Conservation (phyloP, 2,329 filamentous ascomycete species). For the Zasmidium citrigriseum region DNA sequence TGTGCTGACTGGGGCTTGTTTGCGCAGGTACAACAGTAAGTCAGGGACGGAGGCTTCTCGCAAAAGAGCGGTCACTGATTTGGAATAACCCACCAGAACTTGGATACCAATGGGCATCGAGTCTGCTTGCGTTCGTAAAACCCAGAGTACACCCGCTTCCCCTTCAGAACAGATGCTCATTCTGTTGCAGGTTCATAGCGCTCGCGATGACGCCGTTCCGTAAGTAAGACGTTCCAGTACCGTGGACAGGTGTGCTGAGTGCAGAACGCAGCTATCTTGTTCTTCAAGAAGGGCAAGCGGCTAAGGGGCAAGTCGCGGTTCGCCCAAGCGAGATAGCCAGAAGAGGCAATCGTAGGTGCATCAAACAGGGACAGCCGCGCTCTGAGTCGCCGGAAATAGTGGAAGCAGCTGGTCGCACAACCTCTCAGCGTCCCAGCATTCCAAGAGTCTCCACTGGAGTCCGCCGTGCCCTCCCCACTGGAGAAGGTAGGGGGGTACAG, state of each 20-base stretch:
- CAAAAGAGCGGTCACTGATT: conserved; percentile 48
- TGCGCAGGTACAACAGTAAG: conserved; percentile 43
- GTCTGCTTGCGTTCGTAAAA: conserved; percentile 36
- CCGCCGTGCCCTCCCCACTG: conserved; percentile 9
- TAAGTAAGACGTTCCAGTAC: conserved; percentile 31
- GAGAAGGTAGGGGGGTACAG: conserved; percentile 5
- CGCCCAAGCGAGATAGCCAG: conserved; percentile 38
- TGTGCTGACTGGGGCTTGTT: not conserved
- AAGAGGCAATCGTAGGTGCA: conserved; percentile 28
- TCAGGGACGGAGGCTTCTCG: conserved; percentile 19
- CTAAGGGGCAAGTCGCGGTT: conserved; percentile 51
- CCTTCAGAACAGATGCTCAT: conserved; percentile 3
- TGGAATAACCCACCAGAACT: conserved; percentile 34
- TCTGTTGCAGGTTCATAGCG: conserved; percentile 41
- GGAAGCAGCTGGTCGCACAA: conserved; percentile 13
- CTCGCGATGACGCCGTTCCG: conserved; percentile 50
- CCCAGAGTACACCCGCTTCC: not conserved
- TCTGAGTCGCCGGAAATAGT: conserved; percentile 15
- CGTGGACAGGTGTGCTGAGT: conserved; percentile 25
- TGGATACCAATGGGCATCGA: conserved; percentile 54
- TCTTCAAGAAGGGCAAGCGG: conserved; percentile 52
- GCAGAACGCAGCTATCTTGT: conserved; percentile 41
- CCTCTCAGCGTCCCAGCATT: conserved; percentile 22
- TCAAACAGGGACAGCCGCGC: conserved; percentile 5
- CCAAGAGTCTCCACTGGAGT: conserved; percentile 15